Conservation (phyloP, 176 grass and related monocot genomes). For the Zoysia japonica region DNA sequence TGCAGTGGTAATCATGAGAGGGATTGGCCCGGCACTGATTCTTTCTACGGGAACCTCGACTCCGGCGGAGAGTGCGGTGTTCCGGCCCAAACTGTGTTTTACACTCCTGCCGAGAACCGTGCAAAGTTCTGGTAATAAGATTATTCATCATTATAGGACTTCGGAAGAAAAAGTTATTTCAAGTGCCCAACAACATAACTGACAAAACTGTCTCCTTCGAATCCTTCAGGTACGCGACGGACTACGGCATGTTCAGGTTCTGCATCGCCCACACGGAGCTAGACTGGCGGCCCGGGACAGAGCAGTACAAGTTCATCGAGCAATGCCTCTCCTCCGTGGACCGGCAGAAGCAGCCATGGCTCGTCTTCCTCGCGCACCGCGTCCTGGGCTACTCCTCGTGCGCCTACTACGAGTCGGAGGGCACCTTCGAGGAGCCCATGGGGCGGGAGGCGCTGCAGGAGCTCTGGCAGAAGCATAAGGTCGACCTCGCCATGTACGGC, state of each 20-base stretch:
- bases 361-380: conserved; percentile 26
- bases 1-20: conserved; percentile 90
- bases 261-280: conserved; percentile 19
- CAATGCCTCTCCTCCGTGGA: no score
- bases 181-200: conserved; percentile 10
- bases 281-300: no score
- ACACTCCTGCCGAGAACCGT: conserved; percentile 81
- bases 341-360: no score
- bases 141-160: neutral
- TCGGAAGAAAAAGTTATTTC: conserved; percentile 12
- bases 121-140: conserved; percentile 72
- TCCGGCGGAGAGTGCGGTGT: conserved; percentile 93
- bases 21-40: conserved; percentile 86
- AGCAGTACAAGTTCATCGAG: no score
- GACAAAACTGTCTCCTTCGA: neutral
- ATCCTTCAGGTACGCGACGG: conserved; percentile 30
- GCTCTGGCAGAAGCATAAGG: conserved; percentile 30
- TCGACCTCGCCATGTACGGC: conserved; percentile 13
- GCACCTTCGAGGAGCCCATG: conserved; percentile 26
- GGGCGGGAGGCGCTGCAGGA: conserved; percentile 28
- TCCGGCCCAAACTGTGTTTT: conserved; percentile 86
- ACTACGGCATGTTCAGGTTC: conserved; percentile 31
- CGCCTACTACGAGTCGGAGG: conserved; percentile 18
- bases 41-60: conserved; percentile 71
- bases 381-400: conserved; percentile 28